Evolutionary conservation across 2,329 filamentous ascomycete species (phyloP), one percentile per base, ranked within the genome.

Genomic region (Pezicula rhizophila): DNA sequence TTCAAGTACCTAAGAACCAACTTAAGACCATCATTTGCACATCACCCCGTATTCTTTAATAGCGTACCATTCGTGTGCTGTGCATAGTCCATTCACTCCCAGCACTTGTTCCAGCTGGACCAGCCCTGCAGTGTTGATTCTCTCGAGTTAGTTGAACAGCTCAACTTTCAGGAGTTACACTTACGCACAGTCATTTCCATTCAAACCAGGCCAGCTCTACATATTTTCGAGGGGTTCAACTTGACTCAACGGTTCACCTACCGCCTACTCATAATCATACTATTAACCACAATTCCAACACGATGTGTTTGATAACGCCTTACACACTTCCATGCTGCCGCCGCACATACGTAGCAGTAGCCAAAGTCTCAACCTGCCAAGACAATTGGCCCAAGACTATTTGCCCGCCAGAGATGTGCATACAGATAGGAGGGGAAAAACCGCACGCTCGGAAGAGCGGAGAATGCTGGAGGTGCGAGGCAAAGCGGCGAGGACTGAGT

Each of bases 401-500:
- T 50, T 64, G 61, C 26, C 56, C 57, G 4, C 26, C 39, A 33
- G 59, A 63, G 11, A 48, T 61, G 18, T 62, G 58, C 46, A 47
- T 62, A 5, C 48, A 55, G 38, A 18, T 53, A 14, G 44, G 48
- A 11, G 43, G 46, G 7, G 47, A 25, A 23, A 42, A 52, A 4
- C 41, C 49, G 10, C 45, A 56, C 33, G 8, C 49, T 17, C 42
- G 50, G 34, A 18, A 14, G 17, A 5, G 3, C 11, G 59, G 52
- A 8, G 39, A 18, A 4, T 63, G 60, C 48, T 63, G 61, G 61
- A 48, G 60, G 50, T 63, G 61, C 38, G 38, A 53, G 38, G 57
- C 57, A 26, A 23, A 46, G 8, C 4, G 2, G 10, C 12, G 17
- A 5, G 45, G 52, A 1, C 34, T 47, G 15, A 11, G 12, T 23